These are phyloP conservation scores for bread wheat (Triticum aestivum) DNA, from an alignment of 176 grass and related monocot genomes.

Conservation along the genomic window DNA sequence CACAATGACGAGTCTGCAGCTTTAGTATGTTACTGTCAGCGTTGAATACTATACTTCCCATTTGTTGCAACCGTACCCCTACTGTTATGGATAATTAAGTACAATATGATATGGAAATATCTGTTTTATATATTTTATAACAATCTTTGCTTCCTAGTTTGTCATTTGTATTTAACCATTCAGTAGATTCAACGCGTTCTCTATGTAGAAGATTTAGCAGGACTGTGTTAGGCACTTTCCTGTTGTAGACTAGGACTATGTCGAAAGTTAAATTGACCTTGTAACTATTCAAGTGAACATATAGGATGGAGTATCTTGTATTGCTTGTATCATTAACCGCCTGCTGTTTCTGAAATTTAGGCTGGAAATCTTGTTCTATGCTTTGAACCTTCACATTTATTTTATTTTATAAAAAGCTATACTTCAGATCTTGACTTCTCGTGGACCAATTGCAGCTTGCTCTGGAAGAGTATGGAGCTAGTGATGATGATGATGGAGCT, in stretches of 20 bases:
- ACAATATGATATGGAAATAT: neutral
- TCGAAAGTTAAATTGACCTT: neutral
- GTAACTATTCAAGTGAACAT: neutral
- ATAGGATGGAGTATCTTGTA: neutral
- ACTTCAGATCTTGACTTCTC: neutral
- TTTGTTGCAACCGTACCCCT: neutral
- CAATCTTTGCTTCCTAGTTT: neutral
- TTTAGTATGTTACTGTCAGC: neutral
- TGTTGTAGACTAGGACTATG: neutral
- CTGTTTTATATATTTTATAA: neutral
- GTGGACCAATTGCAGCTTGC: slow-evolving; percentile 48
- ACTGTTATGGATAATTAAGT: neutral
- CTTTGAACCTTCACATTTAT: neutral
- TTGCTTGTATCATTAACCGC: neutral
- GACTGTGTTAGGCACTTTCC: neutral
- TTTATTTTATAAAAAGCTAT: neutral
- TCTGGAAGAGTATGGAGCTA: slow-evolving; percentile 73
- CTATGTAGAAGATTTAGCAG: neutral
- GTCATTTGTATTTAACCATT: slow-evolving; percentile 20
- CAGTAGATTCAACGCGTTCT: neutral
- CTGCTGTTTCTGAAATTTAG: neutral
- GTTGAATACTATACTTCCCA: neutral
- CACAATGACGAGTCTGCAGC: neutral
- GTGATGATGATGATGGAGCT: slow-evolving; percentile 40
- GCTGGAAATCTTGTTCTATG: neutral